Base-by-base conservation (phyloP, 495 filamentous ascomycete species). In the Xylaria scruposa region DNA sequence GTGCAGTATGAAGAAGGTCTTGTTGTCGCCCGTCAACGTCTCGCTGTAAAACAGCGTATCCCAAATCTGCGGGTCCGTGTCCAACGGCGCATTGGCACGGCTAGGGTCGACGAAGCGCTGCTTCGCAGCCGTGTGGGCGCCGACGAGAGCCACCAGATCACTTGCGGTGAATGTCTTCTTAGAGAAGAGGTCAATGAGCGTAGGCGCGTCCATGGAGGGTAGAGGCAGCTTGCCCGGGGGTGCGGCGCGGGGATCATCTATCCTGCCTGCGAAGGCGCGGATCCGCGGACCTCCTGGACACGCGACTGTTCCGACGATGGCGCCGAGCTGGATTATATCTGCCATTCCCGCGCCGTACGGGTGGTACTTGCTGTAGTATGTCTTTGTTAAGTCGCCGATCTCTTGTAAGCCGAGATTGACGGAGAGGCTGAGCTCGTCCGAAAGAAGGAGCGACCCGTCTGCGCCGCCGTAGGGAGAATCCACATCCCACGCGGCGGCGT, bases 121-220 rank as follows among this genome's bases (percentile, higher is more conserved):
- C 68, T 79, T 80, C 56, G 78, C 77, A 15, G 79, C 79, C 6
- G 83, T 84, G 75, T 88, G 86, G 0, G 86, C 85, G 33, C 86
- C 86, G 1, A 88, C 75, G 7, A 88, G 78, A 0, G 86, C 85
- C 0, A 83, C 83, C 1, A 88, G 78, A 56, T 81, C 83, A 44
- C 75, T 73, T 7, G 84, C 70, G 31, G 79, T 75, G 73, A 88
- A 84, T 0, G 86, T 87, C 78, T 88, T 88, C 33, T 80, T 79
- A 15, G 69, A 69, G 75, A 87, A 88, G 7, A 88, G 78, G 36
- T 74, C 68, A 71, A 83, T 74, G 42, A 83, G 70, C 12, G 24
- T 33, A 6, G 78, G 67, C 40, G 79, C 77, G 51, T 75, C 71
- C 29, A 74, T 71, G 38, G 63, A 67, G 1, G 73, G 73, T 7